Conservation (phyloP, 108 stramenopile species). For the Cylindrotheca closterium region DNA sequence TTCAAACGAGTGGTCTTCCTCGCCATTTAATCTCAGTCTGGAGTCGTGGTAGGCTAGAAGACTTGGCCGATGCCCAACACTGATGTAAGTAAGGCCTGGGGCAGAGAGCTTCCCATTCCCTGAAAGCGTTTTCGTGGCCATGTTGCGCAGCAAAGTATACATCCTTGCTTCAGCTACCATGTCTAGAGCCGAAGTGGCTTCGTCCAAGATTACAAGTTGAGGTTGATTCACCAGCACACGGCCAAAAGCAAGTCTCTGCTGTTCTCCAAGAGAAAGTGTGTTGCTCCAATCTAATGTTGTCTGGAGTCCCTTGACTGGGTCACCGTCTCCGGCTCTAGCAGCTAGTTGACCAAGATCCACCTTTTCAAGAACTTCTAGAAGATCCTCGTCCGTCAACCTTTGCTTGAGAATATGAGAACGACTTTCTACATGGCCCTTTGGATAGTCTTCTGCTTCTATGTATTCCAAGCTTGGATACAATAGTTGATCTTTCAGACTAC, state of each 20-base stretch:
- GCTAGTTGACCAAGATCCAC: conserved; percentile 77
- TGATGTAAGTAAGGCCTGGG: conserved; percentile 80
- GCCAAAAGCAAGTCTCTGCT: conserved; percentile 94
- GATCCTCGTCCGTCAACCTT: conserved; percentile 48
- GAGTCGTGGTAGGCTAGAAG: conserved; percentile 83
- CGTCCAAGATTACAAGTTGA: conserved; percentile 87
- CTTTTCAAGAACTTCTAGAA: conserved; percentile 63
- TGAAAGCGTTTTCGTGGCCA: conserved; percentile 48
- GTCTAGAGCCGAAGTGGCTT: conserved; percentile 82
- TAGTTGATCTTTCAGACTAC: conserved; percentile 85
- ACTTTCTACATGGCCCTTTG: conserved; percentile 31
- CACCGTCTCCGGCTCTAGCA: conserved; percentile 71
- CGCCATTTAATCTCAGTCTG: conserved; percentile 65
- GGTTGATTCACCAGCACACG: conserved; percentile 87
- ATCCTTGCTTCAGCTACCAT: conserved; percentile 74
- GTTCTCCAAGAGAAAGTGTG: conserved; percentile 91
- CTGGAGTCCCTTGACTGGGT: conserved; percentile 72
- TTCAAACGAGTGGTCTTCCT: conserved; percentile 27
- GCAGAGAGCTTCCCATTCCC: conserved; percentile 42
- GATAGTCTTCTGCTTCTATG: conserved; percentile 33
- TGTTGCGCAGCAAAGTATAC: conserved; percentile 77
- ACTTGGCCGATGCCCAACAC: conserved; percentile 94
- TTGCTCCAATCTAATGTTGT: conserved; percentile 88
- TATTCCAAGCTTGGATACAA: conserved; percentile 68
- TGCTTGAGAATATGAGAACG: conserved; percentile 42